A percentile compares a stretch with the other conserved stretches of the same genome.
These are phyloP conservation scores for Galerina sulciceps DNA, from an alignment of 768 basidiomycete species.

Conservation along the genomic window DNA sequence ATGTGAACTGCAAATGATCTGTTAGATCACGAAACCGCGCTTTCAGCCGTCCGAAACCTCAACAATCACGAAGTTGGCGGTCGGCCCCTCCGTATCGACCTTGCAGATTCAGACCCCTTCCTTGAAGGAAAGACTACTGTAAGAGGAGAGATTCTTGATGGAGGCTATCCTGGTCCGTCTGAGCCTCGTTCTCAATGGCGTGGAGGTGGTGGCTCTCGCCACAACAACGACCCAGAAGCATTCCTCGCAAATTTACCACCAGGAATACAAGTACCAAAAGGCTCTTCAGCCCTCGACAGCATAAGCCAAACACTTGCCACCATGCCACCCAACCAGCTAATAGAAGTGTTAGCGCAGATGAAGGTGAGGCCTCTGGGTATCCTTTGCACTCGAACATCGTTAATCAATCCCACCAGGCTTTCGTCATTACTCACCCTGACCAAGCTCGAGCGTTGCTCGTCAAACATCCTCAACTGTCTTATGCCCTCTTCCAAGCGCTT, in stretches of 20 bases:
- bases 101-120: conserved; percentile 92
- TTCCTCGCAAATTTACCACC: conserved; percentile 74
- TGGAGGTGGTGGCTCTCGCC: conserved; percentile 48
- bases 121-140: conserved; percentile 90
- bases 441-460: conserved; percentile 81
- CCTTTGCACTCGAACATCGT: background rate
- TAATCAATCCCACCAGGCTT: conserved; percentile 62
- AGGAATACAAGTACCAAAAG: conserved; percentile 75
- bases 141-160: conserved; percentile 79
- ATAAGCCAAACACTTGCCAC: conserved; percentile 87
- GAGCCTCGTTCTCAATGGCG: conserved; percentile 62
- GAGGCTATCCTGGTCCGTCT: conserved; percentile 57
- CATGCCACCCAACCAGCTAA: conserved; percentile 81
- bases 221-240: conserved; percentile 45
- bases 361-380: conserved; percentile 64
- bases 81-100: conserved; percentile 89
- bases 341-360: conserved; percentile 97
- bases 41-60: conserved; percentile 94
- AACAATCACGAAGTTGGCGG: conserved; percentile 93
- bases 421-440: conserved; percentile 90
- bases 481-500: conserved; percentile 95
- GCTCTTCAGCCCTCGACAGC: conserved; percentile 73
- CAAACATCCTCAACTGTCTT: conserved; percentile 90
- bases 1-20: too few relatives aligned
- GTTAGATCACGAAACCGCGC: conserved; percentile 89